phyloP scores from a whole-genome alignment of 1,139 yeast species.

The Geotrichum aggregatum region DNA sequence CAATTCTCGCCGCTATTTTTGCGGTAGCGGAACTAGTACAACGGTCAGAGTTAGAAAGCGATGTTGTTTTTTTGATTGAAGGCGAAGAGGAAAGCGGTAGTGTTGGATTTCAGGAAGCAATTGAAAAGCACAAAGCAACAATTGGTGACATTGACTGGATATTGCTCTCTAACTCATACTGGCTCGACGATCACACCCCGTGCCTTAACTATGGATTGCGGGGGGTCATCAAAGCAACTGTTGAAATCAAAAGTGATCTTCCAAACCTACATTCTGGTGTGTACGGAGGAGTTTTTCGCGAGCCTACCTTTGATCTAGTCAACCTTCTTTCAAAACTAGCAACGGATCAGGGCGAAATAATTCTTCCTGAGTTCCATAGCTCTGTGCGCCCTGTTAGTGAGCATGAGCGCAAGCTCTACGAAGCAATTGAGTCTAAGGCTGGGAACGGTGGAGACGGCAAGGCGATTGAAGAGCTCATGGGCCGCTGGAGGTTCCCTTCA shows the following conservation, averaged over 20 bases:
- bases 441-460: slow-evolving; percentile 16
- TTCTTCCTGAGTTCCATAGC: slow-evolving; percentile 67
- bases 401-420: slow-evolving; percentile 57
- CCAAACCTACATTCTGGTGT: slow-evolving; percentile 96
- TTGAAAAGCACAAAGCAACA: slow-evolving; percentile 46
- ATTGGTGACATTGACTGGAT: slow-evolving; percentile 84
- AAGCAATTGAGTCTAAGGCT: slow-evolving; percentile 52
- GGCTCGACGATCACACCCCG: slow-evolving; percentile 87
- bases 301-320: slow-evolving; percentile 83
- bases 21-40: slow-evolving; percentile 73
- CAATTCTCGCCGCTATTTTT: slow-evolving; percentile 80
- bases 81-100: slow-evolving; percentile 97
- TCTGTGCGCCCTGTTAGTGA: slow-evolving; percentile 54
- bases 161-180: slow-evolving; percentile 81
- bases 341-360: slow-evolving; percentile 52
- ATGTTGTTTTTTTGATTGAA: slow-evolving; percentile 79
- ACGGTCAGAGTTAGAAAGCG: slow-evolving; percentile 53
- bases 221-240: slow-evolving; percentile 80
- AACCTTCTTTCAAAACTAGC: slow-evolving; percentile 63
- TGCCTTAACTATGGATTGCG: slow-evolving; percentile 91
- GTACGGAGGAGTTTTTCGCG: slow-evolving; percentile 87
- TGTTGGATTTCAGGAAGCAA: slow-evolving; percentile 69
- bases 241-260: slow-evolving; percentile 61
- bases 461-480: slow-evolving; percentile 43
- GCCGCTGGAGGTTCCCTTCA: slow-evolving; percentile 92